Percentiles rank a stretch among this genome's conserved stretches.
These are phyloP conservation scores for Metschnikowia vanudenii DNA, from an alignment of 805 yeast genomes.

Conservation along the genomic window DNA sequence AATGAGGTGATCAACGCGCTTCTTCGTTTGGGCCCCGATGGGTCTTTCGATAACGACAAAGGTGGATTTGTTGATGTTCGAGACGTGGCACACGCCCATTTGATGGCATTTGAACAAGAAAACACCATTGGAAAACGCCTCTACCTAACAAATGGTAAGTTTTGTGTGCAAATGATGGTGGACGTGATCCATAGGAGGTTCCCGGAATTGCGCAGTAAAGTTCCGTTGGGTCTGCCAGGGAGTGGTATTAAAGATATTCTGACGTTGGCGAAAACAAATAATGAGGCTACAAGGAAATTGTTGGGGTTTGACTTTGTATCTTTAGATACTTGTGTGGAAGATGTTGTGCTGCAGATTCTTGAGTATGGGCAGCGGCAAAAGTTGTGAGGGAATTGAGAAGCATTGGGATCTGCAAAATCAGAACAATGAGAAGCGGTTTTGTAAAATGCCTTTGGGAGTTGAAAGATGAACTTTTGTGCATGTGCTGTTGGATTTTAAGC, in stretches of 20 bases:
- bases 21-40: constrained; percentile 19
- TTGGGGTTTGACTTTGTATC: constrained; percentile 18
- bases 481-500: no score
- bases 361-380: not conserved
- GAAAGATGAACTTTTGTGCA: no score
- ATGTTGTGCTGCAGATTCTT: constrained; percentile 22
- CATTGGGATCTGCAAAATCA: no score
- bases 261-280: constrained; percentile 19
- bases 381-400: no score
- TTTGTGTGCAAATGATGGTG: constrained; percentile 33
- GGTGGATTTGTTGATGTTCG: constrained; percentile 21
- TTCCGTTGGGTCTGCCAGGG: constrained; percentile 32
- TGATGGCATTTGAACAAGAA: constrained; percentile 31
- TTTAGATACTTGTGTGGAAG: constrained; percentile 19
- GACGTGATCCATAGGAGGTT: constrained; percentile 37
- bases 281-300: constrained; percentile 16
- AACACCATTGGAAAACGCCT: constrained; percentile 20
- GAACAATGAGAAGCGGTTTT: no score
- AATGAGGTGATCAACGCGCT: constrained; percentile 34
- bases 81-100: constrained; percentile 28
- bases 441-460: no score
- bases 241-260: constrained; percentile 28
- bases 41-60: constrained; percentile 20
- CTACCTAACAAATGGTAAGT: constrained; percentile 31
- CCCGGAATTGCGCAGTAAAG: constrained; percentile 20